Base-by-base conservation (phyloP, 1,284 basidiomycete genomes). In the Volvariella surrecta region DNA sequence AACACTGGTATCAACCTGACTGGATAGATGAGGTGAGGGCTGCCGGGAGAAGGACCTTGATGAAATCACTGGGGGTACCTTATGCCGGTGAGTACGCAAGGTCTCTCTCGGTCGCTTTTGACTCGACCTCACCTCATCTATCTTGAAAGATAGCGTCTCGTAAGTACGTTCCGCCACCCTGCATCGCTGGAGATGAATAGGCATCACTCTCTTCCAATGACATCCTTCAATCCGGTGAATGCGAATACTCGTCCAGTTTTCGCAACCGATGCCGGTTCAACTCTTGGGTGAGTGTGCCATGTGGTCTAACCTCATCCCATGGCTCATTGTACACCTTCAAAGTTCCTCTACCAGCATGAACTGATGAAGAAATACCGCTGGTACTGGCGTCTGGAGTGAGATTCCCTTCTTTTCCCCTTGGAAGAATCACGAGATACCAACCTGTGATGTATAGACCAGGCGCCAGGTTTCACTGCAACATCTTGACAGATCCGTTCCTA, bases 381-480 rank as follows among this genome's bases (percentile, higher is more conserved):
- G 19, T 44, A 44, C 37, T 44, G 43, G 43, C 18, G 43, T 8
- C 17, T 44, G 11, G 21, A 44, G 21, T 39, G 16, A 15, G 37
- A 17, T 21, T 4, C 11, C 24, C 10, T 22, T 30, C 28, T 43
- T 20, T 19, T 30, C 6, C n/a, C 34, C 7, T 8, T 35, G 4
- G 8, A 6, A 28, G 24, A 6, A 28, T 37, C 9, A 13, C 21
- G n/a, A 34, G 17, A 17, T 19, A 22, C 31, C 37, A 9, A 40
- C 37, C 11, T 11, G 21, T n/a, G n/a, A 13, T n/a, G n/a, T 42
- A 8, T 42, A 30, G 40, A 10, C 38, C 52, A 7, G 34, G 34
- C 6, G n/a, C 15, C 34, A 15, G 15, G n/a, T 35, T 35, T 35
- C 34, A 35, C 18, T 35, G 34, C 34, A 15, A 35, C 34, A 35